Conservation (phyloP, 208 protist species). For the Leptomonas pyrrhocoris region DNA sequence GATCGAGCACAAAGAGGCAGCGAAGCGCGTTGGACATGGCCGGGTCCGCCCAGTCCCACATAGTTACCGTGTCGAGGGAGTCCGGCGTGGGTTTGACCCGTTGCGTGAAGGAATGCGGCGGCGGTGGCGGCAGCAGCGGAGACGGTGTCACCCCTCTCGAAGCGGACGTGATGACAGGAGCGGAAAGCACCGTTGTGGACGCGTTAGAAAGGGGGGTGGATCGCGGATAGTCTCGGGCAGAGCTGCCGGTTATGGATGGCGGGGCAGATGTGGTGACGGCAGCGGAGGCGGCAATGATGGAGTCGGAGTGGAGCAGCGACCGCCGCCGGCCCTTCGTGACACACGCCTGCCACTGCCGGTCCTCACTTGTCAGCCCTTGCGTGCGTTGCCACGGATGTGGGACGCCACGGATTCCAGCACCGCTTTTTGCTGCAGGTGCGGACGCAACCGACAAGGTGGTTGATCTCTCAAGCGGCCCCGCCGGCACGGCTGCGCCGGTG, state of each 20-base stretch:
- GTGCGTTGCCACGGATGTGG: neutral
- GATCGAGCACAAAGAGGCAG: slow-evolving; percentile 28
- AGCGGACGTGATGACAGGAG: neutral
- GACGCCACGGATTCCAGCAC: neutral
- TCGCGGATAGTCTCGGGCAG: neutral
- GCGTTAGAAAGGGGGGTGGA: neutral
- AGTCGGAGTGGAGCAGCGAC: neutral
- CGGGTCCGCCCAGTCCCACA: slow-evolving; percentile 37
- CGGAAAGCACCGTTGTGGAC: neutral
- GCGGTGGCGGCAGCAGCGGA: neutral
- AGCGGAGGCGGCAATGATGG: neutral
- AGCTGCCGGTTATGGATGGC: neutral
- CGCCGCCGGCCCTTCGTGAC: slow-evolving; percentile 18
- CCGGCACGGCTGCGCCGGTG: neutral
- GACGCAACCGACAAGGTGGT: neutral
- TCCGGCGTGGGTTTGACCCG: slow-evolving; percentile 3
- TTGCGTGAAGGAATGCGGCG: slow-evolving; percentile 5
- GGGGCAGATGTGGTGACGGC: neutral
- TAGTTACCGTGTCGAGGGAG: slow-evolving; percentile 12
- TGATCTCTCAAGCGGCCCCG: neutral
- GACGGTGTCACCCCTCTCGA: neutral
- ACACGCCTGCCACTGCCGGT: slow-evolving; percentile 24
- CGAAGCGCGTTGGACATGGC: slow-evolving; percentile 23
- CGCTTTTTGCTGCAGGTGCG: neutral
- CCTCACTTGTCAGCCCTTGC: neutral